Evolutionary conservation across 129 eudicot genomes (phyloP).

Genomic region (Erigeron canadensis): DNA sequence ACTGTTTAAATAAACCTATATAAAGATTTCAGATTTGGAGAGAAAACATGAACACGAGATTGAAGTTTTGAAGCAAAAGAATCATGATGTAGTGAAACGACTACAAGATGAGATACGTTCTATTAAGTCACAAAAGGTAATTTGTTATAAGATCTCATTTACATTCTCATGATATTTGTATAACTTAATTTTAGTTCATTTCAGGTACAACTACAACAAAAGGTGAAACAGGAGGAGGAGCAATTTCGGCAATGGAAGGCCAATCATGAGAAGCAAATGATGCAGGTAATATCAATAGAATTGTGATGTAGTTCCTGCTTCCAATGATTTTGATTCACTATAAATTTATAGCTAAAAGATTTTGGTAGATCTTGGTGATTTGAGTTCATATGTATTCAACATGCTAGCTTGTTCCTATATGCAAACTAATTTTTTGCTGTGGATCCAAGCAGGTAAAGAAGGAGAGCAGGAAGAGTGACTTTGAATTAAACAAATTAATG

Average conservation of each 20-base stretch:
- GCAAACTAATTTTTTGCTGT: slow-evolving; percentile 18
- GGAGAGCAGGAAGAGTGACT: slow-evolving; percentile 91
- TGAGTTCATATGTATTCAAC: slow-evolving; percentile 13
- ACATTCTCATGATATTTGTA: slow-evolving; percentile 15
- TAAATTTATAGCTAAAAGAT: background rate
- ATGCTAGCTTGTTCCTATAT: slow-evolving; percentile 21
- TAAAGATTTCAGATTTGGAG: slow-evolving; percentile 86
- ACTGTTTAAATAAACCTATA: slow-evolving; percentile 7
- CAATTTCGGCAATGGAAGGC: slow-evolving; percentile 99
- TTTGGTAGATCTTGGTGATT: slow-evolving; percentile 17
- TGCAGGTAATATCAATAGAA: slow-evolving; percentile 58
- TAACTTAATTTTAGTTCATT: slow-evolving; percentile 6
- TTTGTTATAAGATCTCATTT: slow-evolving; percentile 13
- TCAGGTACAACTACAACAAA: slow-evolving; percentile 94
- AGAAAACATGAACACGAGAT: slow-evolving; percentile 93
- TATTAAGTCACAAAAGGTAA: slow-evolving; percentile 95
- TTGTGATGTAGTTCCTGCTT: background rate
- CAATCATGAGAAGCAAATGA: slow-evolving; percentile 84
- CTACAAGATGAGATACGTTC: slow-evolving; percentile 86
- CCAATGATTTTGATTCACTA: background rate
- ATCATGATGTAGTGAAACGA: slow-evolving; percentile 84
- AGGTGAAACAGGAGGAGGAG: slow-evolving; percentile 91
- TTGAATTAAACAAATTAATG: slow-evolving; percentile 86
- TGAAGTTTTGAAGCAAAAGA: slow-evolving; percentile 82
- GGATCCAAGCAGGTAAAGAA: slow-evolving; percentile 59